phyloP scores from a whole-genome alignment of 179 eudicot genomes.

The Spergularia azorica region DNA sequence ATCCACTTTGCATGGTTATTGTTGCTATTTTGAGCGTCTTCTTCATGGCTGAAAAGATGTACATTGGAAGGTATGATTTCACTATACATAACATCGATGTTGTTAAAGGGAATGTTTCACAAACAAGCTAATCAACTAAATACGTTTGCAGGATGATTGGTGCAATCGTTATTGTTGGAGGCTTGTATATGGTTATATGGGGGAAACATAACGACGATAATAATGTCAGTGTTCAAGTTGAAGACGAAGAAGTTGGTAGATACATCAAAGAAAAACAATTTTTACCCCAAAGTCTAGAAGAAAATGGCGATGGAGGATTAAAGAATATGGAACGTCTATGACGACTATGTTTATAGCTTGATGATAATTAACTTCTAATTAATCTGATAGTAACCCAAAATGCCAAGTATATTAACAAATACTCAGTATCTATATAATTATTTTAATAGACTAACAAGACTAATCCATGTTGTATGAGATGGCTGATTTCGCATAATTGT shows the following conservation, averaged over 20 bases:
- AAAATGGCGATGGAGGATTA: background rate
- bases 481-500: too few species aligned
- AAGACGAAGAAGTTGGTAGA: background rate
- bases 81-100: too few species aligned
- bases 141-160: conserved; percentile 47
- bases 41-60: conserved; percentile 54
- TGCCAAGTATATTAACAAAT: too few species aligned
- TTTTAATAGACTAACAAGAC: too few species aligned
- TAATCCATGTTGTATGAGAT: too few species aligned
- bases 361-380: too few species aligned
- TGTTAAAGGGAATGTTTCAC: too few species aligned
- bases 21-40: conserved; percentile 55
- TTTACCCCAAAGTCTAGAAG: background rate
- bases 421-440: too few species aligned
- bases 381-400: too few species aligned
- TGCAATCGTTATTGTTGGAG: conserved; percentile 49
- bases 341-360: too few species aligned
- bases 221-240: conserved; percentile 18
- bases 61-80: conserved; percentile 55
- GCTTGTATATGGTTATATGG: conserved; percentile 66
- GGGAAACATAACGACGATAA: conserved; percentile 52
- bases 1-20: conserved; percentile 68
- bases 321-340: background rate
- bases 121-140: background rate
- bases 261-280: background rate